These are phyloP conservation scores for Talaromyces sp. DNA, from an alignment of 2,329 filamentous ascomycete genomes.

Conservation along the genomic window DNA sequence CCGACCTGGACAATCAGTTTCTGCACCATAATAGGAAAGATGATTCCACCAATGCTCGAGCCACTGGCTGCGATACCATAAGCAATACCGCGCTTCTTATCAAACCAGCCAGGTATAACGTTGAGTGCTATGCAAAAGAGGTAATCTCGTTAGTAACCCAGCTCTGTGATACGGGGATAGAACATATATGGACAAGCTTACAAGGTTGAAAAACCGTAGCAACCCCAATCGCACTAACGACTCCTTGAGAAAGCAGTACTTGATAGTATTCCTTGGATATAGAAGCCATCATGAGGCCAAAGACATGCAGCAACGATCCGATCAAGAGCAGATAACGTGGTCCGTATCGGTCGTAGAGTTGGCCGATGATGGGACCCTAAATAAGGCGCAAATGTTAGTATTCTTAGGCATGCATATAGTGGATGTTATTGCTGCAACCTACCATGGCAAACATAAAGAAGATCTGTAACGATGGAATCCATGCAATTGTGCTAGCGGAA, in stretches of 20 bases:
- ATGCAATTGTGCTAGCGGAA: conserved; percentile 55
- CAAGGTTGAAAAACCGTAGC: conserved; percentile 41
- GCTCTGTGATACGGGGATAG: conserved; percentile 29
- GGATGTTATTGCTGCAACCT: neutral
- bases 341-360: conserved; percentile 61
- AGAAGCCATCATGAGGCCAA: conserved; percentile 60
- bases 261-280: conserved; percentile 57
- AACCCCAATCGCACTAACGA: conserved; percentile 54
- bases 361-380: conserved; percentile 45
- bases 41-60: conserved; percentile 57
- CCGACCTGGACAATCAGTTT: conserved; percentile 55
- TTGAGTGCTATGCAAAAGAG: conserved; percentile 46
- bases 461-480: conserved; percentile 59
- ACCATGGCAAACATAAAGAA: conserved; percentile 54
- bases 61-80: conserved; percentile 57
- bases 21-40: conserved; percentile 62
- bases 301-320: conserved; percentile 56
- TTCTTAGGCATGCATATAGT: neutral
- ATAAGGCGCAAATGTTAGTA: conserved; percentile 26
- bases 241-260: conserved; percentile 55
- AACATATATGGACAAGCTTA: conserved; percentile 29
- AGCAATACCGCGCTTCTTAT: conserved; percentile 52
- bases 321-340: conserved; percentile 54
- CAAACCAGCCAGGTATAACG: conserved; percentile 63
- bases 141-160: conserved; percentile 42